Evolutionary conservation across 2,329 filamentous ascomycete species (phyloP), one percentile per base, ranked within the genome.

Genomic region (Thelonectria rubi): DNA sequence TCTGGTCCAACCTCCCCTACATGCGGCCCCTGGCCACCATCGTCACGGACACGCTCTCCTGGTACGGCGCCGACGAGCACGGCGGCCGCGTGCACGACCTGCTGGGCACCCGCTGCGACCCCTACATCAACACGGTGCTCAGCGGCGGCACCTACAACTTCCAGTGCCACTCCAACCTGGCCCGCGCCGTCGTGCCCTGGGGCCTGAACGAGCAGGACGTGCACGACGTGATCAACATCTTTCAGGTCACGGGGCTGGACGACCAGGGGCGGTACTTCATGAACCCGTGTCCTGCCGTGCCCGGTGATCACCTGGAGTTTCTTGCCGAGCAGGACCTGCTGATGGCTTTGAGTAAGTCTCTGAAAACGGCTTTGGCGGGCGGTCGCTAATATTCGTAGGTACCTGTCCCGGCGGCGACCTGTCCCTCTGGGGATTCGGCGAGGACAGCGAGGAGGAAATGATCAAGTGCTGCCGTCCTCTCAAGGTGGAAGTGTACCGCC

Each of bases 191-290:
- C 2, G 64, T 88, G 1, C 88, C 89, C 0, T 88, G 82, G 63
- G 91, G 91, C 0, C 75, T 95, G 43, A 83, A 81, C 5, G 92
- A 95, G 76, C 80, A 81, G 30, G 91, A 95, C 72, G 87, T 95
- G 1, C 92, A 96, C 71, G 92, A 96, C 74, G 92, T 96, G 0
- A 82, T 96, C 55, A 96, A 96, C 71, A 81, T 96, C 3, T 95
- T 96, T 73, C 92, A 96, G 75, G 91, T 94, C 7, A 95, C 92
- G 0, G 91, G 92, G 0, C 74, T 95, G 48, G 89, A 95, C 69
- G 81, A 85, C 55, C 72, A 89, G 62, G 91, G 91, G 0, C 84
- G 87, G 54, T 94, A 94, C 67, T 94, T 92, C 63, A 96, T 96
- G 84, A 87, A 82, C 59, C 83, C 86, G 0, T 85, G 82, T 59